Base-by-base conservation (phyloP, 306 rosid genomes). In the Gynostemma pentaphyllum region DNA sequence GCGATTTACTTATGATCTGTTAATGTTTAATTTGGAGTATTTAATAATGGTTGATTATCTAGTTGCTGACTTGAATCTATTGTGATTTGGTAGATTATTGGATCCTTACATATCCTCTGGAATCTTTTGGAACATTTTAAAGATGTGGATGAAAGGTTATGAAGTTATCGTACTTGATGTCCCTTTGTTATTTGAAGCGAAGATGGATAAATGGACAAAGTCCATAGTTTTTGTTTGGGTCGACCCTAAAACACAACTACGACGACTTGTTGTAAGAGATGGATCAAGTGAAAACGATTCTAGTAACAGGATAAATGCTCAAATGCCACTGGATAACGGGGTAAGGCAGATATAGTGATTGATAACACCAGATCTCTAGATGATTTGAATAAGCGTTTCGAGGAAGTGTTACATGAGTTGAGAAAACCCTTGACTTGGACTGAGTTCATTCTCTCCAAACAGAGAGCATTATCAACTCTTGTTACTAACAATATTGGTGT, bases 211-310 rank as follows among this genome's bases (percentile, higher is more conserved):
- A 66, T 82, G 87, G 81, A 84, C 99, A n/a, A 88, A 88, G 44
- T 95, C 97, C 30, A 70, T 81, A 65, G 67, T 81, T 39, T 94
- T 88, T 45, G 95, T 88, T 4, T 94, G 95, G 95, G 89, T 88
- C 70, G 90, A 84, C 75, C 86, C 90, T 19, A 85, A 82, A 46
- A 88, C 88, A 2, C 96, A 92, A 74, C 81, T 81, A 44, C 76
- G 15, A 18, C 78, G 88, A 47, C 95, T 92, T 45, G 50, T 81
- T 79, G 74, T 76, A 0, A 81, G 94, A 68, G 99, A 86, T 68
- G 45, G 59, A 64, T 68, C 85, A 14, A 45, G 76, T 15, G 79
- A 82, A 63, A 94, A 79, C 62, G 90, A 88, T 59, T 94, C 90
- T 8, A 64, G 30, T 55, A 78, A 76, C 75, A 74, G 87, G 75